A percentile compares a stretch with the other conserved stretches of the same genome.
Conservation (phyloP, 441 rosid species). For the Sinapis alba region DNA sequence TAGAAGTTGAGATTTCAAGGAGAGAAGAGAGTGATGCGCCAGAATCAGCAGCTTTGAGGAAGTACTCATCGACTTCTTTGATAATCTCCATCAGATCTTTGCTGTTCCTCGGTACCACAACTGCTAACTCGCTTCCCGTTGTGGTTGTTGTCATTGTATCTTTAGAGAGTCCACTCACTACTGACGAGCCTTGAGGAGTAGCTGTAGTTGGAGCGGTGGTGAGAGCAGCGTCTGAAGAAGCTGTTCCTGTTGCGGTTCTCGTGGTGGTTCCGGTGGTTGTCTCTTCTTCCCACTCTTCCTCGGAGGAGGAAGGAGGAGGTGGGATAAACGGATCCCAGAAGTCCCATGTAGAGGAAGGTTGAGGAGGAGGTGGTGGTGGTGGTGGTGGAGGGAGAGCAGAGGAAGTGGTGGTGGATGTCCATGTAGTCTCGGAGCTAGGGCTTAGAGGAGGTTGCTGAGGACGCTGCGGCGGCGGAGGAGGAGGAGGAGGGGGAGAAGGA, state of each 20-base stretch:
- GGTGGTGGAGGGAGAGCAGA: slow-evolving; percentile 56
- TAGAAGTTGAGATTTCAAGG: slow-evolving; percentile 60
- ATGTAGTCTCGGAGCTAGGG: slow-evolving; percentile 70
- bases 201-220: slow-evolving; percentile 51
- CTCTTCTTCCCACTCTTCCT: slow-evolving; percentile 84
- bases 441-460: slow-evolving; percentile 53
- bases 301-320: slow-evolving; percentile 50
- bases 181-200: slow-evolving; percentile 60
- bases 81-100: slow-evolving; percentile 89
- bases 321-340: slow-evolving; percentile 92
- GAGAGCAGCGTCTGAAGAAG: slow-evolving; percentile 50
- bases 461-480: slow-evolving; percentile 52
- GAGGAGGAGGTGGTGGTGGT: slow-evolving; percentile 62
- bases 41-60: slow-evolving; percentile 76
- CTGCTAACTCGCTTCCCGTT: slow-evolving; percentile 70
- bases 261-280: slow-evolving; percentile 55
- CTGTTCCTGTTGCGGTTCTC: slow-evolving; percentile 23
- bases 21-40: slow-evolving; percentile 67
- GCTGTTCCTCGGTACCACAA: slow-evolving; percentile 78
- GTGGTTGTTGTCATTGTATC: slow-evolving; percentile 48
- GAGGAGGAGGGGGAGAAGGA: slow-evolving; percentile 44
- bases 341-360: slow-evolving; percentile 77
- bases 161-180: slow-evolving; percentile 63
- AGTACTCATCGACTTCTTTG: slow-evolving; percentile 90
- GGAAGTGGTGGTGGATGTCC: slow-evolving; percentile 65